Conservation (phyloP, 805 yeast species). For the Candida rishiriensis region DNA sequence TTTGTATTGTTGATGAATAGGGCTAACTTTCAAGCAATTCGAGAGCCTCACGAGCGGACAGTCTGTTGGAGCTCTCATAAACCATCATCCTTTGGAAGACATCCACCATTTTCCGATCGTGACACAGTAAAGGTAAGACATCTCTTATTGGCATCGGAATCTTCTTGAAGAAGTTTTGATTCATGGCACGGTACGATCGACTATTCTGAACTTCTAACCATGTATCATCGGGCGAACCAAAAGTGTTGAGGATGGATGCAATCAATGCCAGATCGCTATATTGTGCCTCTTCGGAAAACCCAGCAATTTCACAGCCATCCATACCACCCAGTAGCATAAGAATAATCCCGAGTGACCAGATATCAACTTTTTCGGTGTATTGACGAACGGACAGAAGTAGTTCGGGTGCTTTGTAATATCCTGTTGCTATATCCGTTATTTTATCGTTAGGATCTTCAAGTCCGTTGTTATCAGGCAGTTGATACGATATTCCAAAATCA, state of each 20-base stretch:
- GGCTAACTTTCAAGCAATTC: neutral
- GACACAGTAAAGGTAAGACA: conserved; percentile 33
- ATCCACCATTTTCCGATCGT: conserved; percentile 12
- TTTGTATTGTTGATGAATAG: neutral
- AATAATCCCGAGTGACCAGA: conserved; percentile 70
- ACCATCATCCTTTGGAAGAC: conserved; percentile 41
- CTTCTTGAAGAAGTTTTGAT: conserved; percentile 22
- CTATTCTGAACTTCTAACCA: conserved; percentile 43
- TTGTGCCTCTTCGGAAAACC: conserved; percentile 34
- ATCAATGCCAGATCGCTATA: conserved; percentile 56
- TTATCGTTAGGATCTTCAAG: conserved; percentile 43
- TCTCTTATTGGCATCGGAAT: conserved; percentile 16
- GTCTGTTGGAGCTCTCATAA: conserved; percentile 33
- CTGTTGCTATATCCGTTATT: conserved; percentile 60
- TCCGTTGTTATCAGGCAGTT: conserved; percentile 59
- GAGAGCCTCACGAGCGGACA: conserved; percentile 27
- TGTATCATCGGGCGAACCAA: conserved; percentile 59
- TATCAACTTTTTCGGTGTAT: conserved; percentile 55
- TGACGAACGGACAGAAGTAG: conserved; percentile 53
- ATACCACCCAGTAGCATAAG: conserved; percentile 46
- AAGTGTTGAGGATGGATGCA: conserved; percentile 45
- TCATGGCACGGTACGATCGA: conserved; percentile 31
- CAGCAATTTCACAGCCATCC: conserved; percentile 31
- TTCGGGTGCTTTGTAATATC: conserved; percentile 72
- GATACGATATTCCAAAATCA: conserved; percentile 38